Percentiles rank a stretch among this genome's conserved stretches.
Conservation (phyloP, 495 filamentous ascomycete species). For the Terfezia claveryi region DNA sequence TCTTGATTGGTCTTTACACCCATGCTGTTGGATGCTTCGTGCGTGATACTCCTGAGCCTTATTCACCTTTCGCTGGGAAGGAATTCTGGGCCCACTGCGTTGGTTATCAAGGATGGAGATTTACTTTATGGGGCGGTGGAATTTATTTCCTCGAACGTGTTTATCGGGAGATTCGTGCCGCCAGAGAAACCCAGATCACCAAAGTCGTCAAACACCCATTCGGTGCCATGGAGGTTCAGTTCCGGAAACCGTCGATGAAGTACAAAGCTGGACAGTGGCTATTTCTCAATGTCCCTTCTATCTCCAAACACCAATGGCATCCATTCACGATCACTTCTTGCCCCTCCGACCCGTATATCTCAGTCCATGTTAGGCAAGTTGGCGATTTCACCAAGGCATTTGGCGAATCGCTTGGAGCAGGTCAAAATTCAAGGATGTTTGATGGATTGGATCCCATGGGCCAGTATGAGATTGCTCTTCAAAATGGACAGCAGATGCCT, state of each 20-base stretch:
- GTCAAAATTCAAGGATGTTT: constrained; percentile 59
- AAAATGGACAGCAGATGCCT: constrained; percentile 82
- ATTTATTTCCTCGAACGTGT: constrained; percentile 75
- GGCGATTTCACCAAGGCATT: constrained; percentile 82
- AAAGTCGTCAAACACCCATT: constrained; percentile 96
- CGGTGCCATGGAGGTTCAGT: constrained; percentile 92
- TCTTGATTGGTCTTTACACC: constrained; percentile 81
- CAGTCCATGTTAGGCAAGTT: constrained; percentile 84
- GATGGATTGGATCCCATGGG: constrained; percentile 81
- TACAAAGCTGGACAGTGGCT: constrained; percentile 98
- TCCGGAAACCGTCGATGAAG: constrained; percentile 82
- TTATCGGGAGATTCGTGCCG: constrained; percentile 70
- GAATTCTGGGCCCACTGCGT: constrained; percentile 83
- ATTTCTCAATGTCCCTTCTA: constrained; percentile 75
- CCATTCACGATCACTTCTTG: constrained; percentile 99
- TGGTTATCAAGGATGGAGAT: constrained; percentile 92
- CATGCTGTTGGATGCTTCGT: constrained; percentile 95
- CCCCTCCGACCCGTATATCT: constrained; percentile 83
- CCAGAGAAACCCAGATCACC: constrained; percentile 67
- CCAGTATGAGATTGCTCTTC: constrained; percentile 94
- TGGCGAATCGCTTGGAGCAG: constrained; percentile 81
- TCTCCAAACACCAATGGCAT: constrained; percentile 86
- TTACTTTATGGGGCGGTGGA: constrained; percentile 74
- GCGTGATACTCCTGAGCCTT: constrained; percentile 42
- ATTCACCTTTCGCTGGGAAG: constrained; percentile 63